Percentiles rank a stretch among this genome's conserved stretches.
phyloP scores from a whole-genome alignment of 805 yeast species.

The Metschnikowia sp. region DNA sequence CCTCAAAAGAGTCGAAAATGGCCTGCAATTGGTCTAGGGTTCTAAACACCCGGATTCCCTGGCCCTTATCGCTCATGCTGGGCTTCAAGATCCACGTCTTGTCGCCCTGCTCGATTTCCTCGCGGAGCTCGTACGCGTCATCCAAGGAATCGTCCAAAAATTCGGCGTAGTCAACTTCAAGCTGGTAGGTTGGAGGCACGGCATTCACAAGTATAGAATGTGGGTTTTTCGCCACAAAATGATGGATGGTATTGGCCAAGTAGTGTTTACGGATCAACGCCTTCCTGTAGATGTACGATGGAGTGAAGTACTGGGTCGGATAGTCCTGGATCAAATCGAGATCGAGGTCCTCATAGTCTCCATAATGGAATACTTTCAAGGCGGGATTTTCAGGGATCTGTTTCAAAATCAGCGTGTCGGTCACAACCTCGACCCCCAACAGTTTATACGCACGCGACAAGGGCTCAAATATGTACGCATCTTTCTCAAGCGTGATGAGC shows the following conservation, averaged over 20 bases:
- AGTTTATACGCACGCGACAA: conserved; percentile 33
- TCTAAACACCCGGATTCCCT: conserved; percentile 83
- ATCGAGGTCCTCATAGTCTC: conserved; percentile 86
- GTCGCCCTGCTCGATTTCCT: conserved; percentile 60
- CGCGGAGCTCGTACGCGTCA: conserved; percentile 84
- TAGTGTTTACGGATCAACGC: conserved; percentile 89
- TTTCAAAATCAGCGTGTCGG: conserved; percentile 20
- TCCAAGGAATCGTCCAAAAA: conserved; percentile 91
- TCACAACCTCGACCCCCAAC: conserved; percentile 25
- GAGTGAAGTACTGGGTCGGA: conserved; percentile 53
- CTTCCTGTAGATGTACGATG: conserved; percentile 84
- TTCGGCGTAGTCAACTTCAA: conserved; percentile 94
- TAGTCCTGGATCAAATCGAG: conserved; percentile 56
- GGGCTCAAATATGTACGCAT: conserved; percentile 43
- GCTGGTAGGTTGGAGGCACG: conserved; percentile 70
- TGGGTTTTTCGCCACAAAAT: conserved; percentile 73
- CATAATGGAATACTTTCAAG: conserved; percentile 63
- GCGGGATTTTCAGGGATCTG: conserved; percentile 14
- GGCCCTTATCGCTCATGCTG: conserved; percentile 95
- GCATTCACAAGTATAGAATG: conserved; percentile 54
- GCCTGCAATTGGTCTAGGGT: conserved; percentile 76
- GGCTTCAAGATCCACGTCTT: conserved; percentile 91
- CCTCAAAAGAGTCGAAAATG: conserved; percentile 84
- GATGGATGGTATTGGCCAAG: conserved; percentile 77
- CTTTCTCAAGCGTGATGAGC: conserved; percentile 36